Evolutionary conservation across 1,139 yeast species (phyloP).

Genomic region (Pichia sp.): DNA sequence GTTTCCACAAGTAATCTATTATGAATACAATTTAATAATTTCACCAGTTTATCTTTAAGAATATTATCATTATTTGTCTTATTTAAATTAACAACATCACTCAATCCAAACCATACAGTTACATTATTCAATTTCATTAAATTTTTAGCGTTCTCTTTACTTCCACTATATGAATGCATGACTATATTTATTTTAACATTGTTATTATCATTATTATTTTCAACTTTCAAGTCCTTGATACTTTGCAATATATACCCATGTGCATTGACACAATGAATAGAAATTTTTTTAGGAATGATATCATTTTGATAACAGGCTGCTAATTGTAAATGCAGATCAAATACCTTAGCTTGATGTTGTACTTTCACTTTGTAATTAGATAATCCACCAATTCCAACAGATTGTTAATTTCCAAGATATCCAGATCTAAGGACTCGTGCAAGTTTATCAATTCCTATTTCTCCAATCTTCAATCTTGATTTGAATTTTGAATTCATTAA

Average conservation of each 20-base stretch:
- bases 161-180: conserved; percentile 84
- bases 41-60: conserved; percentile 14
- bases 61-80: conserved; percentile 30
- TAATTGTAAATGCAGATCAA: conserved; percentile 45
- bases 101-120: conserved; percentile 53
- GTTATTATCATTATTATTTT: conserved; percentile 24
- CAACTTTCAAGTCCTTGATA: conserved; percentile 25
- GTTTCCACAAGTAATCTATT: conserved; percentile 47
- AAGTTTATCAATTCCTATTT: conserved; percentile 77
- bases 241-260: conserved; percentile 55
- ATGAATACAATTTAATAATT: conserved; percentile 26
- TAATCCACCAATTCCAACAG: conserved; percentile 7
- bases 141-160: conserved; percentile 52
- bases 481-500: conserved; percentile 15
- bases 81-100: conserved; percentile 47
- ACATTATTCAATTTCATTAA: conserved; percentile 47
- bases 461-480: conserved; percentile 54
- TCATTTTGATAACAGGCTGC: conserved; percentile 44
- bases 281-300: conserved; percentile 50
- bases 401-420: conserved; percentile 37
- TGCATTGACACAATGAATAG: conserved; percentile 81
- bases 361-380: conserved; percentile 38
- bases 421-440: conserved; percentile 65
- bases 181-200: conserved; percentile 39
- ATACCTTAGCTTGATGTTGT: conserved; percentile 57